Base-by-base conservation (phyloP, 116 monocot genomes). In the Papilionanthe hybrid region DNA sequence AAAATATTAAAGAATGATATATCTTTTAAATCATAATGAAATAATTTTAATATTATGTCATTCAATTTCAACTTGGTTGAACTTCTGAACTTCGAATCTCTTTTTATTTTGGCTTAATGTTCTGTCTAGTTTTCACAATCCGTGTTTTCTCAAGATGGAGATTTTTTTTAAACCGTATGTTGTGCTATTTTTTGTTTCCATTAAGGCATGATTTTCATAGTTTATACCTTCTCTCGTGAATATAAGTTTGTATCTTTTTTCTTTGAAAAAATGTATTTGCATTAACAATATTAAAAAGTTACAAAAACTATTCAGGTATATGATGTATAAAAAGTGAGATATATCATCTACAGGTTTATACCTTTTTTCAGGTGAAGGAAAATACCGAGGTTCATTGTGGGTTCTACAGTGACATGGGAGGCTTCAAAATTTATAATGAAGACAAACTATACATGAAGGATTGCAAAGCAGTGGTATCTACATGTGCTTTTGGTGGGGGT, bases 401-500 rank as follows among this genome's bases (percentile, higher is more conserved):
- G 69, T 99, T 99, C 89, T 95, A 91, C 80, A 90, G 85, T 88
- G 93, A 90, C 75, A 86, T 82, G 73, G 99, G 95, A 79, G 99
- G 99, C 1, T 99, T 93, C 82, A 86, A 79, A 53, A 84, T 99
- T 76, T 93, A 93, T 82, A 89, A 91, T 58, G 82, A 93, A 41
- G 99, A 99, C 75, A 93, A 83, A 83, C 84, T 42, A 17, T 99
- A 89, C 80, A 91, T 99, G 99, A 82, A 81, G 83, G 80, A 84
- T 58, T 99, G 99, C 82, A 85, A 85, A 82, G 93, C 83, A 17
- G 99, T 95, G 76, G 89, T 99, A 37, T 93, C 95, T 55, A 99
- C 95, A 75, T 99, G 99, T 90, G 93, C 99, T 57, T 99, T 99
- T 93, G 99, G 99, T 75, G 99, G 99, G 44, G 99, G 99, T 23